Percentiles rank a stretch among this genome's conserved stretches.
Evolutionary conservation across 768 basidiomycete species (phyloP).

Genomic region (Gloeopeniophorella convolvens): DNA sequence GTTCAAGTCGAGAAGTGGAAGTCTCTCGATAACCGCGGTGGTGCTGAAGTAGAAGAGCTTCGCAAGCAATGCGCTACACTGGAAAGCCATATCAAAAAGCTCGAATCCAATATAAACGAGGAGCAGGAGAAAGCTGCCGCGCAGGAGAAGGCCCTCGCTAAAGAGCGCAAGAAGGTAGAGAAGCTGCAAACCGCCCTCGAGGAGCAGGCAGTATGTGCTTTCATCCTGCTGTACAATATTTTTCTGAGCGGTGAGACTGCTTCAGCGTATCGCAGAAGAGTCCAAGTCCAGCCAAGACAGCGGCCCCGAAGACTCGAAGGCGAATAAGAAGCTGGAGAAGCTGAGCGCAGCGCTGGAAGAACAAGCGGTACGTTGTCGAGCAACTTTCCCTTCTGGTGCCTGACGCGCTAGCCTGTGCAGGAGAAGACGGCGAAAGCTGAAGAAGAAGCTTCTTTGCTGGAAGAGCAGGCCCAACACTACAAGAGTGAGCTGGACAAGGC

Average conservation of each 20-base stretch:
- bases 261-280: slow-evolving; percentile 6
- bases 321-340: slow-evolving; percentile 26
- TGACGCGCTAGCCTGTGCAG: not conserved
- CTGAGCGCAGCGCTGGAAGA: slow-evolving; percentile 23
- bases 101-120: slow-evolving; percentile 33
- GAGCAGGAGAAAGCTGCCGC: slow-evolving; percentile 23
- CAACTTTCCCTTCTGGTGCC: not conserved
- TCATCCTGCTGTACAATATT: not conserved
- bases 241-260: not conserved
- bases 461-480: slow-evolving; percentile 12
- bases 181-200: slow-evolving; percentile 13
- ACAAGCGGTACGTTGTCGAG: slow-evolving; percentile 19
- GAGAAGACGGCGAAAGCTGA: slow-evolving; percentile 24
- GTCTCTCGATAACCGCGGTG: slow-evolving; percentile 56
- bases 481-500: slow-evolving; percentile 19
- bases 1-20: slow-evolving; percentile 68
- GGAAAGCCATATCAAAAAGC: slow-evolving; percentile 45
- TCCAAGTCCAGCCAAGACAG: not conserved
- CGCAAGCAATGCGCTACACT: slow-evolving; percentile 51
- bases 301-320: slow-evolving; percentile 30
- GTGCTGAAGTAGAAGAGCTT: slow-evolving; percentile 47
- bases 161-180: slow-evolving; percentile 19
- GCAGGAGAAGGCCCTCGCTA: slow-evolving; percentile 19
- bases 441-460: slow-evolving; percentile 15
- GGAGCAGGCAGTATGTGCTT: slow-evolving; percentile 2